Evolutionary conservation across 2,329 filamentous ascomycete genomes (phyloP), one percentile per base, ranked within the genome.

Genomic region (Fusarium sp.): DNA sequence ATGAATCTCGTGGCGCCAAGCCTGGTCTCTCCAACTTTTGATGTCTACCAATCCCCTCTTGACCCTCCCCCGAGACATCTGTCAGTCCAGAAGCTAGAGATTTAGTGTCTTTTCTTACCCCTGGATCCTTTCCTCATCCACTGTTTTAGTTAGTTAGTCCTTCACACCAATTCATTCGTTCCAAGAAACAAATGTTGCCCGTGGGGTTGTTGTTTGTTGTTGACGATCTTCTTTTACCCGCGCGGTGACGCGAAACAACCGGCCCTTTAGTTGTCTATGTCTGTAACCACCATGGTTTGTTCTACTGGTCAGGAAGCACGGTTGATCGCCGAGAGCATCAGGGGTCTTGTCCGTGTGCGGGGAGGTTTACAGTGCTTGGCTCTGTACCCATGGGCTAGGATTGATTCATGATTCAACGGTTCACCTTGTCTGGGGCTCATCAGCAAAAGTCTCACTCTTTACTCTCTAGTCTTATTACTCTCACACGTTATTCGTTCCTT

Each of bases 181-280:
- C 42, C 37, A 70, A 61, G 58, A 58, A 46, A 41, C 25, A 27
- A 24, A 41, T 12, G 47, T 24, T 37, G 29, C 25, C 34, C 52
- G 20, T 25, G 27, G 40, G 27, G 27, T 22, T 22, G 25, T 44
- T 44, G 53, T 29, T 45, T 49, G 46, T 25, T 30, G 34, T 24
- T 32, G 61, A 6, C 25, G 57, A 61, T 52, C 52, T 30, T 41
- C 51, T 20, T 27, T 45, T 74, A 75, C 60, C 72, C 72, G 72
- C 72, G 72, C 72, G 72, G 69, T 58, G 62, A 69, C 59, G 56
- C 72, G 72, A 75, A 74, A 74, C 72, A 69, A 48, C 55, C 52
- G 60, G 48, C 27, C 57, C 59, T 63, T 57, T 57, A 29, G 3
- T 41, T 20, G 34, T 53, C 49, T 63, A 42, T 56, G 53, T 71